Conservation (phyloP, 179 eudicot species). For the Gypsophila paniculata region DNA sequence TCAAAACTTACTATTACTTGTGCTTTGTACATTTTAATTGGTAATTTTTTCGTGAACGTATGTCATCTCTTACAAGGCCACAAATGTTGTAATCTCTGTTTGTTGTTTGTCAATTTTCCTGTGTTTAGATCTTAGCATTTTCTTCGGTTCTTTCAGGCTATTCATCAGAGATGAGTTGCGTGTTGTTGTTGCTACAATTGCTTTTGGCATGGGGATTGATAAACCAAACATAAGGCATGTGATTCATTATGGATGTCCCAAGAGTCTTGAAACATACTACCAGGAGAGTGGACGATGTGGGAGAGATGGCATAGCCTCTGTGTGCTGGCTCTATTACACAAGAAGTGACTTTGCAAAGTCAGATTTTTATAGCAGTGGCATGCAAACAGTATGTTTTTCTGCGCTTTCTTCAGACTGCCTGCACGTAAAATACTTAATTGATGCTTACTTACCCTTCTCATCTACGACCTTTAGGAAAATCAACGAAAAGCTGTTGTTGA, state of each 20-base stretch:
- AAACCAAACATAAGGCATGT: conserved; percentile 77
- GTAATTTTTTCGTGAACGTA: not conserved
- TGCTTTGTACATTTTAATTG: too few relatives aligned
- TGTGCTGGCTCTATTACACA: conserved; percentile 70
- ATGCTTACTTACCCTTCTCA: conserved; percentile 3
- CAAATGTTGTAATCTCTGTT: not conserved
- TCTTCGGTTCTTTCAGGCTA: conserved; percentile 41
- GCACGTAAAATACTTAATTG: conserved; percentile 7
- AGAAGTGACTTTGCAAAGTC: conserved; percentile 71
- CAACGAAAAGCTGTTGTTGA: conserved; percentile 76
- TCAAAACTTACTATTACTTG: too few relatives aligned
- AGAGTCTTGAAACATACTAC: conserved; percentile 83
- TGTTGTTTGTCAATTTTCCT: not conserved
- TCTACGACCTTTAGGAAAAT: conserved; percentile 37
- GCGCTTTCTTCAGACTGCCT: not conserved
- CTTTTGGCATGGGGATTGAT: conserved; percentile 98
- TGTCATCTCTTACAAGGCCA: not conserved
- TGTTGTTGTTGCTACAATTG: conserved; percentile 90
- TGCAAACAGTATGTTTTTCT: conserved; percentile 45
- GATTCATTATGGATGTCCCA: conserved; percentile 88
- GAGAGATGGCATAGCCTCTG: conserved; percentile 79
- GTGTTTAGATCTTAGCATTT: conserved; percentile 9
- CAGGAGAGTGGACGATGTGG: conserved; percentile 98
- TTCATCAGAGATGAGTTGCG: conserved; percentile 75
- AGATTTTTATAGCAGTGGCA: conserved; percentile 65